Evolutionary conservation across 2,329 filamentous ascomycete species (phyloP).

Genomic region (Chrysosporium keratinophilum): DNA sequence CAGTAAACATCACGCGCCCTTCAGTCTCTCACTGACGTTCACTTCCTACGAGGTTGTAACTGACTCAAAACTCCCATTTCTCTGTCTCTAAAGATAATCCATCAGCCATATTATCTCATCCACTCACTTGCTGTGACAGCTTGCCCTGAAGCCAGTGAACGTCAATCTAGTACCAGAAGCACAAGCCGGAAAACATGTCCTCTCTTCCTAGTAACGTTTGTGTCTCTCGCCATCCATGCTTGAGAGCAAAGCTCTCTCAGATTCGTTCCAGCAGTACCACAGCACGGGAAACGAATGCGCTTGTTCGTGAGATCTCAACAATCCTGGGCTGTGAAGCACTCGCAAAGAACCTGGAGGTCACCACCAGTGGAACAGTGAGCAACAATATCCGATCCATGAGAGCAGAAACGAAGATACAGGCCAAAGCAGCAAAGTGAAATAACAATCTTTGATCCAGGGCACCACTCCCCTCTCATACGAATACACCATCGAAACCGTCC

Average conservation of each 20-base stretch:
- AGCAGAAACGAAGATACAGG: slow-evolving; percentile 4
- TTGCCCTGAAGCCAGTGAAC: background rate
- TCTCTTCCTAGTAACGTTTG: slow-evolving; percentile 50
- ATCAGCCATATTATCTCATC: too few relatives aligned
- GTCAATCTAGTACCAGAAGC: background rate
- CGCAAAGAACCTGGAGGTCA: slow-evolving; percentile 48
- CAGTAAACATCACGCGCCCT: background rate
- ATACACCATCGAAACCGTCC: slow-evolving; percentile 56
- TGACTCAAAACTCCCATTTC: too few relatives aligned
- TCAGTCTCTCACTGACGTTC: background rate
- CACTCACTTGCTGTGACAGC: too few relatives aligned
- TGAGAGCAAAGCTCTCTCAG: slow-evolving; percentile 79
- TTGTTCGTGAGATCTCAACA: slow-evolving; percentile 77
- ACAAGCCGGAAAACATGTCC: background rate
- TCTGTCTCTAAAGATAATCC: too few relatives aligned
- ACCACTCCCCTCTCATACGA: slow-evolving; percentile 66
- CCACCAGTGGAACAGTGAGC: slow-evolving; percentile 55
- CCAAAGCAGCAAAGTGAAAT: background rate
- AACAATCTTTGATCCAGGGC: slow-evolving; percentile 46
- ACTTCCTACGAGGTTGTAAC: background rate
- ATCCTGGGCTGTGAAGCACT: slow-evolving; percentile 78
- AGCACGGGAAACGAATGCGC: slow-evolving; percentile 63
- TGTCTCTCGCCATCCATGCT: slow-evolving; percentile 74
- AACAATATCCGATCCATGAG: slow-evolving; percentile 10
- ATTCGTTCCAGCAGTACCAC: slow-evolving; percentile 63